Conservation (phyloP, 208 protist species). For the Naegleria lovaniensis region DNA sequence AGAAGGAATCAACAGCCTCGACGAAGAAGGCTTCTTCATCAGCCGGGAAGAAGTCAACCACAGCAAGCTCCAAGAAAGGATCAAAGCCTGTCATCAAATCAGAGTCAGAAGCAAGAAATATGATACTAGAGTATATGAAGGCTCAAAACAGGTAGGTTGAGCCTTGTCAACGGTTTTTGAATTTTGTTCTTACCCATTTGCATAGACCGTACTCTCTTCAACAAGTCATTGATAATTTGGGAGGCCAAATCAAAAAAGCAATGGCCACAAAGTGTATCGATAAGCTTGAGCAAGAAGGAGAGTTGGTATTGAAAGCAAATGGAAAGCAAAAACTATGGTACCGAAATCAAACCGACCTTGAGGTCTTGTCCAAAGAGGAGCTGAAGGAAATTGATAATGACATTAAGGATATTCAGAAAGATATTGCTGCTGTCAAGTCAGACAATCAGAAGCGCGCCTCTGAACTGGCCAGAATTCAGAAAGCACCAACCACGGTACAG, state of each 20-base stretch:
- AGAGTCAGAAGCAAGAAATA: neutral
- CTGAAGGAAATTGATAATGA: neutral
- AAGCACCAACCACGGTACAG: neutral
- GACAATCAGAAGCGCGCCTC: neutral
- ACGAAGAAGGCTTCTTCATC: neutral
- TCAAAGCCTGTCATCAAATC: neutral
- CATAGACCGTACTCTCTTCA: neutral
- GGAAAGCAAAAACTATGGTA: neutral
- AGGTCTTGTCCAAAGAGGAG: neutral
- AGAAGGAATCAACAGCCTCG: neutral
- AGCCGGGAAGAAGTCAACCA: neutral
- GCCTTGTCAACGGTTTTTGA: no score
- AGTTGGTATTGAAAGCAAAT: neutral
- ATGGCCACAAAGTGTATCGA: neutral
- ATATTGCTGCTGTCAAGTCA: neutral
- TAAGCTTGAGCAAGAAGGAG: neutral
- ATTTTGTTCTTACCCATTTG: neutral
- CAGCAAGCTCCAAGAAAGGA: neutral
- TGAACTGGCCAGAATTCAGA: neutral
- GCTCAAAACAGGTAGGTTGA: neutral
- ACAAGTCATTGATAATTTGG: neutral
- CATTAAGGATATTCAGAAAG: neutral
- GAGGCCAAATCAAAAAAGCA: constrained; percentile 15
- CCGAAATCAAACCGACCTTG: neutral
- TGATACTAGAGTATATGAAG: constrained; percentile 1